Percentiles rank a stretch among this genome's conserved stretches.
phyloP scores from a whole-genome alignment of 352 stramenopile genomes.

The Phytophthora brassicae region DNA sequence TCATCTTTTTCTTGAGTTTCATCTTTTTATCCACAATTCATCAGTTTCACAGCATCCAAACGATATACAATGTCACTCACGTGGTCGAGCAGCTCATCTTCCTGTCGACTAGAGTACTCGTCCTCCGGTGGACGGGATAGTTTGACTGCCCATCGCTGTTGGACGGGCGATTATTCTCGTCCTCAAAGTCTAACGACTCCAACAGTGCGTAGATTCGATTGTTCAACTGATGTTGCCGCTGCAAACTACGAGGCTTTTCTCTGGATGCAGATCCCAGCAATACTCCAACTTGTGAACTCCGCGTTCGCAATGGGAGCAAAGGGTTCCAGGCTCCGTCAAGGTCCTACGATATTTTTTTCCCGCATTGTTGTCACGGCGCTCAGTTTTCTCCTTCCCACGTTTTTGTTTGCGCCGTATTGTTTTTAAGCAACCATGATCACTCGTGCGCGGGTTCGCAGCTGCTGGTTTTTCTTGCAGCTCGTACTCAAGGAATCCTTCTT shows the following conservation, averaged over 20 bases:
- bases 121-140: constrained; percentile 23
- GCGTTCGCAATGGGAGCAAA: too few relatives aligned
- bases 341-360: too few relatives aligned
- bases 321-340: too few relatives aligned
- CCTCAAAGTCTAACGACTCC: neutral
- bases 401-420: neutral
- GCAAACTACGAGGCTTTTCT: constrained; percentile 5
- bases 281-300: too few relatives aligned
- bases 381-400: too few relatives aligned
- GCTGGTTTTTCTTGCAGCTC: constrained; percentile 10
- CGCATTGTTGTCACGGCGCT: too few relatives aligned
- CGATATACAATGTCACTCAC: neutral
- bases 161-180: neutral
- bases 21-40: neutral
- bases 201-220: constrained; percentile 16
- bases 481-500: constrained; percentile 11
- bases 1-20: constrained; percentile 5
- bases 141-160: constrained; percentile 5
- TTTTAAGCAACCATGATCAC: too few relatives aligned
- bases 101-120: constrained; percentile 4
- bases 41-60: neutral
- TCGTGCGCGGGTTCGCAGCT: neutral
- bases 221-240: constrained; percentile 9
- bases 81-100: neutral
- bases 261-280: too few relatives aligned